A percentile compares a stretch with the other conserved stretches of the same genome.
These are phyloP conservation scores for Cercospora zeina DNA, from an alignment of 2,329 filamentous ascomycete species.

Conservation along the genomic window DNA sequence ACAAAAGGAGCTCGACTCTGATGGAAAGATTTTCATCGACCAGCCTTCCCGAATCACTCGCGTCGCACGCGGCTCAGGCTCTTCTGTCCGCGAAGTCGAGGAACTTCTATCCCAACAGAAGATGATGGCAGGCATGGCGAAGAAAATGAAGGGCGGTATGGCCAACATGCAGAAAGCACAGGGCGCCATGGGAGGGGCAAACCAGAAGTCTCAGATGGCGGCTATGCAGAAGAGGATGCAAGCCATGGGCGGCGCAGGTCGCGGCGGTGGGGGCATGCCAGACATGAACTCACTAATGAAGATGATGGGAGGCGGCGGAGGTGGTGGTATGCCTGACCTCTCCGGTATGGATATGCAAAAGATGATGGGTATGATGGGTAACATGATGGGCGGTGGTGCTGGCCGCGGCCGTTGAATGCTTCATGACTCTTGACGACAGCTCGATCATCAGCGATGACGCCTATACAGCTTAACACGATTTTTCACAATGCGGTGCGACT, in stretches of 20 bases:
- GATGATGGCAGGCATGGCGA: slow-evolving; percentile 99
- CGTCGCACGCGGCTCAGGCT: slow-evolving; percentile 85
- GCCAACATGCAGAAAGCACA: slow-evolving; percentile 96
- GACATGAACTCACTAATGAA: slow-evolving; percentile 88
- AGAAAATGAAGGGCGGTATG: slow-evolving; percentile 97
- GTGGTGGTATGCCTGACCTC: slow-evolving; percentile 61
- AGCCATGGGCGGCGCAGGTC: slow-evolving; percentile 78
- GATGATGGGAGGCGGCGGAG: slow-evolving; percentile 70
- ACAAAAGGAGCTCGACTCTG: slow-evolving; percentile 87
- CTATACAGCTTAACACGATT: not conserved
- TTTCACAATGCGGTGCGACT: not conserved
- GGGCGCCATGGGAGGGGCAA: slow-evolving; percentile 83
- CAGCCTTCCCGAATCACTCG: slow-evolving; percentile 91
- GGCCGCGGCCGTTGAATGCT: slow-evolving; percentile 15
- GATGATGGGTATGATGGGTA: slow-evolving; percentile 77
- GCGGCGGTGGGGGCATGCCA: slow-evolving; percentile 64
- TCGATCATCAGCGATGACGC: not conserved
- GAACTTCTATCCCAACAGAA: slow-evolving; percentile 95
- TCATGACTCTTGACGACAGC: not conserved
- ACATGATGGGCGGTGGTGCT: slow-evolving; percentile 52
- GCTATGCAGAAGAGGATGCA: slow-evolving; percentile 96
- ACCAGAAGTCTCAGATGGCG: slow-evolving; percentile 89
- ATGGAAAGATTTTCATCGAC: slow-evolving; percentile 90
- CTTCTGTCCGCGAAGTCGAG: slow-evolving; percentile 88
- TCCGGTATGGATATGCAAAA: slow-evolving; percentile 64